Evolutionary conservation across 192 early-diverging fungal genomes (phyloP), one percentile per base, ranked within the genome.

Genomic region (Obelidium mucronatum): DNA sequence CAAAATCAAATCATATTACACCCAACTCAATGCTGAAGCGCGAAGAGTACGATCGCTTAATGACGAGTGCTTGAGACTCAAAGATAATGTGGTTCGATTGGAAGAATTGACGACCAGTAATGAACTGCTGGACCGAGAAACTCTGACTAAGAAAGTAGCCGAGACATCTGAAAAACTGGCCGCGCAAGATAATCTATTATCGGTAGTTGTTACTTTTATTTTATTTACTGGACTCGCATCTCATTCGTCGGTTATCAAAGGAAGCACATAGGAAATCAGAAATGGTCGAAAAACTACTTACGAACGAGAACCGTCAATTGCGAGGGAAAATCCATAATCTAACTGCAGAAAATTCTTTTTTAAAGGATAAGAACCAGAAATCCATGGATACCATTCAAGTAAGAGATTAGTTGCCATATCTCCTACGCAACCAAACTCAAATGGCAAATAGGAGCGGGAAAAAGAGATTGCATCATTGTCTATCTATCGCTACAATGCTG

Each of bases 401-500:
- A 53, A 68, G 24, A 28, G 13, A 33, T 40, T 61, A n/a, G n/a
- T n/a, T n/a, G n/a, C n/a, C n/a, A n/a, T n/a, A n/a, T n/a, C n/a
- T 35, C 17, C 15, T 28, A 26, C 31, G 44, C 42, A 44, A 51
- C 19, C 62, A 3, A 4, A 6, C 36, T 24, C 55, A 69, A 22
- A n/a, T 66, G 30, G 44, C 68, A 70, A n/a, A 19, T 54, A 90
- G 87, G 88, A 90, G 22, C 85, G 73, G 58, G 88, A 90, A 30
- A 88, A 89, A 56, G 82, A 83, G 58, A 88, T 90, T 39, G 81
- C 84, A 4, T 87, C 86, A 1, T 68, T 90, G 15, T 88, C 88
- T 34, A 90, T 90, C 13, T 88, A 90, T 73, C 79, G 86, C 13
- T 84, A 87, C 80, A 88, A 88, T 61, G 88, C 88, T 11, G 78